Conservation (phyloP, 2,329 filamentous ascomycete genomes). For the Talaromyces pinophilus region DNA sequence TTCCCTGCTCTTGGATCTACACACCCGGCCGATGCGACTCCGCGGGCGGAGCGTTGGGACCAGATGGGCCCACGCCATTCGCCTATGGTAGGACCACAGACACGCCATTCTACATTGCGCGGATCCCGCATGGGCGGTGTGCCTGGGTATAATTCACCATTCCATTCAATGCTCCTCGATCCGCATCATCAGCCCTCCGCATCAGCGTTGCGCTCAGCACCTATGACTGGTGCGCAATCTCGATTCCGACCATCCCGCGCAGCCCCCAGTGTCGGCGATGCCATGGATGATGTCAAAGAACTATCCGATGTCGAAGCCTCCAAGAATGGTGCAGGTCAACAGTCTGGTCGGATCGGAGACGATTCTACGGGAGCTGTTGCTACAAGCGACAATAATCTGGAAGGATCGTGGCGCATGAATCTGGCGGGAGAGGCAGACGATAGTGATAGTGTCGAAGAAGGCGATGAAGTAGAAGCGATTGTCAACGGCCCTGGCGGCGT, state of each 20-base stretch:
- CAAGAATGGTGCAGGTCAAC: slow-evolving; percentile 19
- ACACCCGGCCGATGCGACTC: slow-evolving; percentile 48
- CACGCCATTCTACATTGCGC: slow-evolving; percentile 34
- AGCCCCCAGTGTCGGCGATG: slow-evolving; percentile 27
- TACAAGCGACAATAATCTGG: slow-evolving; percentile 59
- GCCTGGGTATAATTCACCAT: slow-evolving; percentile 37
- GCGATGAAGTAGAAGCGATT: slow-evolving; percentile 50
- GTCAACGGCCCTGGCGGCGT: slow-evolving; percentile 56
- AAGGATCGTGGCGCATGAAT: slow-evolving; percentile 54
- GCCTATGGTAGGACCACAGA: slow-evolving; percentile 27
- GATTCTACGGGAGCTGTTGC: slow-evolving; percentile 42
- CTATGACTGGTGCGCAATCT: slow-evolving; percentile 30
- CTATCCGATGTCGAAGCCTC: slow-evolving; percentile 25
- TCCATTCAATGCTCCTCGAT: slow-evolving; percentile 49
- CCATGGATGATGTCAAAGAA: slow-evolving; percentile 37
- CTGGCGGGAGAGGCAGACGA: slow-evolving; percentile 37
- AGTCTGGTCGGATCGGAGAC: slow-evolving; percentile 29
- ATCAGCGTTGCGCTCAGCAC: slow-evolving; percentile 38
- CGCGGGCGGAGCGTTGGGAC: slow-evolving; percentile 45
- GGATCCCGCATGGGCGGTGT: slow-evolving; percentile 31
- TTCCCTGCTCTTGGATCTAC: slow-evolving; percentile 72
- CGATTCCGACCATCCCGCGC: slow-evolving; percentile 36
- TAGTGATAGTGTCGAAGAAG: slow-evolving; percentile 49
- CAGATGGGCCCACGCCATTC: slow-evolving; percentile 27
- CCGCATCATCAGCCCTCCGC: slow-evolving; percentile 49